phyloP scores from a whole-genome alignment of 306 rosid species.

The Casuarina glauca region DNA sequence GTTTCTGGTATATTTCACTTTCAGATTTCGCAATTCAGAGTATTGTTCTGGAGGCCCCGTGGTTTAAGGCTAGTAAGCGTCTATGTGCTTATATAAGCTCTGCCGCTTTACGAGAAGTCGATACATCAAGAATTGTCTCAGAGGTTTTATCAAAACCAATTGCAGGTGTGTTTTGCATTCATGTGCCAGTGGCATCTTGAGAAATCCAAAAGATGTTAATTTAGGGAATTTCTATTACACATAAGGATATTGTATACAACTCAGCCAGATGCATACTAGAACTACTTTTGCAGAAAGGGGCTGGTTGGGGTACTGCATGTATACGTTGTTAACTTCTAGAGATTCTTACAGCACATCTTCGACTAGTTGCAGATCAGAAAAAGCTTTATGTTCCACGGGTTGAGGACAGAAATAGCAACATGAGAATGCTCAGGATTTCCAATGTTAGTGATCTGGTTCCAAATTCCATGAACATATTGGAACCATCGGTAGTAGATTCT shows the following conservation, averaged over 20 bases:
- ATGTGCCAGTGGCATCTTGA: background rate
- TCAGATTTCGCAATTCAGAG: conserved; percentile 36
- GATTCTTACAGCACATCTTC: background rate
- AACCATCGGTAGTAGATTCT: conserved; percentile 7
- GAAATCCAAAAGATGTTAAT: too few relatives aligned
- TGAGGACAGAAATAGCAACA: conserved; percentile 19
- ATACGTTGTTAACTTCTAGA: background rate
- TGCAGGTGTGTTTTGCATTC: conserved; percentile 17
- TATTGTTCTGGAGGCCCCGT: conserved; percentile 33
- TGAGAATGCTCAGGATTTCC: conserved; percentile 10
- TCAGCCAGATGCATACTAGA: too few relatives aligned
- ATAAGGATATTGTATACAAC: too few relatives aligned
- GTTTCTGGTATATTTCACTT: background rate
- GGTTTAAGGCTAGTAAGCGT: conserved; percentile 32
- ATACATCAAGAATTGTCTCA: conserved; percentile 34
- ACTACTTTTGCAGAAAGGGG: too few relatives aligned
- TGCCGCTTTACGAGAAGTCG: conserved; percentile 36
- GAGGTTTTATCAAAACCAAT: conserved; percentile 20
- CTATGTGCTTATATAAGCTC: conserved; percentile 32
- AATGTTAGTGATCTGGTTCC: background rate
- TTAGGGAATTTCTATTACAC: too few relatives aligned
- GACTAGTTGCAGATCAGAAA: conserved; percentile 2
- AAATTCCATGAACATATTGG: conserved; percentile 10
- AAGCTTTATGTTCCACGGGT: conserved; percentile 9
- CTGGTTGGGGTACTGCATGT: too few relatives aligned